Base-by-base conservation (phyloP, 2,329 filamentous ascomycete species). In the Graphilbum fragrans region DNA sequence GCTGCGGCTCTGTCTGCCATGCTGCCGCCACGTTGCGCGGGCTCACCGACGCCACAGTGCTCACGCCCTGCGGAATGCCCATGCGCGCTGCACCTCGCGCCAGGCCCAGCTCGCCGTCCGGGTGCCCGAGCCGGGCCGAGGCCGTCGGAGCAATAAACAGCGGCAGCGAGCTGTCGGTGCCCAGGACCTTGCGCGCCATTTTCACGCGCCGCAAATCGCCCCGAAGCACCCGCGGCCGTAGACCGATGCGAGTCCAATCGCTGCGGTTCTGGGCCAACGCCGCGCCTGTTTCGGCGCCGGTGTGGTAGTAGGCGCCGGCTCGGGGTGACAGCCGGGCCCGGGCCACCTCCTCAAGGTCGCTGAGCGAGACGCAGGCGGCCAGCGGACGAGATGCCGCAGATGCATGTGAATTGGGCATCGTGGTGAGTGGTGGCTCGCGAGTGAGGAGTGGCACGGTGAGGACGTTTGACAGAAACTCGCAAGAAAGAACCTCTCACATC, bases 61-160 rank as follows among this genome's bases (percentile, higher is more conserved):
- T 42, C 21, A 47, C 45, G 19, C 46, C 48, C 39, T 46, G 47
- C 17, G 43, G 31, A 20, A 48, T 39, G n/a, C 38, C 48, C 44
- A 47, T 45, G 35, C 33, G 37, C 12, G 42, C 48, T 14, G 42
- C 44, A 8, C 41, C 45, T 9, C 41, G 44, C 3, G 45, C 40
- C 31, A 50, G 38, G 21, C 44, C 41, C 16, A 31, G n/a, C 34
- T 50, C 46, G 16, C 44, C 46, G 35, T 46, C 47, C 1, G 29
- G 22, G 19, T 41, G 41, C 19, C 45, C 45, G n/a, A 47, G 41
- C 4, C 46, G 37, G n/a, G 44, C 45, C 16, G 41, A 34, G 2
- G 45, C 48, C 2, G 44, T 43, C 5, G 48, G 42, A 9, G 43
- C 39, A 18, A 50, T 43, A 27, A 48, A 50, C 4, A 50, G 19